Percentiles rank a stretch among this genome's conserved stretches.
Evolutionary conservation across 2,329 filamentous ascomycete species (phyloP).

Genomic region (Atkinsonella hypoxylon): DNA sequence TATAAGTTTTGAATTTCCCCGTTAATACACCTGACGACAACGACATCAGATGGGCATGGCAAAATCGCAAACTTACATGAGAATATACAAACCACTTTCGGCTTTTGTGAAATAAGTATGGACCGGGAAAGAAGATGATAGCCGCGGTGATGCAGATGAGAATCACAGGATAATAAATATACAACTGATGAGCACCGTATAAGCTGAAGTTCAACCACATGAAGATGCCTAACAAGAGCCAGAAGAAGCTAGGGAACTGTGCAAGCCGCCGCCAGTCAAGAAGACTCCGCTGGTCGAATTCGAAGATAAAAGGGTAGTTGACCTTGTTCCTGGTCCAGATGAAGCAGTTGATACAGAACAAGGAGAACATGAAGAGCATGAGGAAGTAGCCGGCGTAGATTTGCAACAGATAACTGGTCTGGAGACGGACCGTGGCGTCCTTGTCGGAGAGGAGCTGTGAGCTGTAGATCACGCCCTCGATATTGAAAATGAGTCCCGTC

Average conservation of each 20-base stretch:
- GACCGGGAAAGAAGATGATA: conserved; percentile 66
- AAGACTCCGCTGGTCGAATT: conserved; percentile 77
- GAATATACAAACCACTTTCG: conserved; percentile 81
- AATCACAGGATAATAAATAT: conserved; percentile 76
- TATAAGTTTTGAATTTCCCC: conserved; percentile 20
- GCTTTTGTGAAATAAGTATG: conserved; percentile 61
- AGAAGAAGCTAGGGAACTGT: conserved; percentile 76
- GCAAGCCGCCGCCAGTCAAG: conserved; percentile 83
- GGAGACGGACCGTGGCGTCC: conserved; percentile 34
- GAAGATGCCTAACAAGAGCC: conserved; percentile 65
- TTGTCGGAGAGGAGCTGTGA: conserved; percentile 36
- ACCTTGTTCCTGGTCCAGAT: conserved; percentile 77
- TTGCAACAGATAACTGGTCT: conserved; percentile 65
- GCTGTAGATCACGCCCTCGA: conserved; percentile 55
- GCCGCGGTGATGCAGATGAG: conserved; percentile 56
- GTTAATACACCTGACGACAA: not conserved
- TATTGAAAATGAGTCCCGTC: conserved; percentile 50
- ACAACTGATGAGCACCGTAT: conserved; percentile 55
- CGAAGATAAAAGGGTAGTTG: conserved; percentile 95
- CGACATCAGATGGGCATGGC: too few species aligned
- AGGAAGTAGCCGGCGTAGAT: conserved; percentile 91
- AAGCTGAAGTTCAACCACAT: conserved; percentile 82
- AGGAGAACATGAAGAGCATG: conserved; percentile 61
- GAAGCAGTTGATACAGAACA: conserved; percentile 80
- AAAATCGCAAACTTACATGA: conserved; percentile 47